Base-by-base conservation (phyloP, 352 stramenopile species). In the Globisporangium parvum region DNA sequence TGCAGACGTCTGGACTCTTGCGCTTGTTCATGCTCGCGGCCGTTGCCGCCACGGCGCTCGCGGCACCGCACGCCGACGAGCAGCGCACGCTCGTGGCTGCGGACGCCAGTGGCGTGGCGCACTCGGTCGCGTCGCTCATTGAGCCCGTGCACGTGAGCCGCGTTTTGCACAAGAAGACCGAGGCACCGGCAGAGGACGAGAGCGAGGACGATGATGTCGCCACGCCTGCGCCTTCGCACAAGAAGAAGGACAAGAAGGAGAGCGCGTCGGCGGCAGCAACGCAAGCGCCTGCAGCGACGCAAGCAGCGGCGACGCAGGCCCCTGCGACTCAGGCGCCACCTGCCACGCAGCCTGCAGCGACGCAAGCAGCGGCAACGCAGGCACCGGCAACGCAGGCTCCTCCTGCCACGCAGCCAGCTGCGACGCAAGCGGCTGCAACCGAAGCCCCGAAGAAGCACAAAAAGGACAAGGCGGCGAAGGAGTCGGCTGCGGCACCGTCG, bases 1-100 rank as follows among this genome's bases (percentile, higher is more conserved):
- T 91, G 80, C 74, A 71, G 56, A 79, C 80, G 55, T 73, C 71
- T 23, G 59, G 59, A 60, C 61, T 85, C 51, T 67, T 87, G 47
- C 80, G 69, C 47, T 47, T 80, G 40, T 62, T 82, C 26, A 47
- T 88, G 57, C 47, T 85, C 21, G 77, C 80, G 42, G 66, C 71
- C 3, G 70, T 76, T 5, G 74, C 77, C 11, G 51, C 78, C 45
- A 72, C 72, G 18, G 67, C 74, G 26, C 60, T 79, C 12, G 70
- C 77, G 11, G 47, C 72, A 8, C 50, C 70, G 28, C 48, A 53
- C 2, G 46, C 57, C 3, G 41, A 55, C 0, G 59, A 60, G 24
- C 63, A 65, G 15, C 63, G 55, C 47, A 63, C 60, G 42, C 21
- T 65, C 11, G 52, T 55, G 17, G 20, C 55, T 10, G 47, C 55